A percentile compares a stretch with the other conserved stretches of the same genome.
Evolutionary conservation across 805 yeast genomes (phyloP).

Genomic region (Wickerhamomyces rabaulensis): DNA sequence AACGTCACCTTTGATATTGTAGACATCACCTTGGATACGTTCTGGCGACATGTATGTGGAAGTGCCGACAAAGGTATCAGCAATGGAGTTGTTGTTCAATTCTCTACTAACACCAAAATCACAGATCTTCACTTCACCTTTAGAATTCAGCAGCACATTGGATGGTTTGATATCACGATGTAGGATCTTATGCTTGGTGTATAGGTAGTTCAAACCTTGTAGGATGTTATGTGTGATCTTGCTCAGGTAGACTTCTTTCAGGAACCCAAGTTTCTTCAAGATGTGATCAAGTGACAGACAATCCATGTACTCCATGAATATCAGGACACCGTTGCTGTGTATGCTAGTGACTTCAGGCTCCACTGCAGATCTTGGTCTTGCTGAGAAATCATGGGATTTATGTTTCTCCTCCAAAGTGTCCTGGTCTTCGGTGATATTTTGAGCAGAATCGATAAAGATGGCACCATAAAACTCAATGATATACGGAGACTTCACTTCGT

Average conservation of each 20-base stretch:
- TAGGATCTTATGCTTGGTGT: conserved; percentile 79
- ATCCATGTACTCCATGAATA: conserved; percentile 95
- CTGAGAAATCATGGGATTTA: neutral
- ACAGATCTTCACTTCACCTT: conserved; percentile 85
- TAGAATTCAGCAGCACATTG: conserved; percentile 80
- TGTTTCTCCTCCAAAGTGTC: neutral
- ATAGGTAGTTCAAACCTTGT: conserved; percentile 76
- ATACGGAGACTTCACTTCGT: conserved; percentile 77
- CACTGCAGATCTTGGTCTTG: conserved; percentile 1
- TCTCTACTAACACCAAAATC: conserved; percentile 97
- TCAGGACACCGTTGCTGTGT: conserved; percentile 61
- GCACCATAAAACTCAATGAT: conserved; percentile 93
- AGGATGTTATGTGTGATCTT: conserved; percentile 73
- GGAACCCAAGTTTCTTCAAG: conserved; percentile 51
- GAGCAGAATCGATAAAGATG: conserved; percentile 46
- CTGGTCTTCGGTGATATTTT: conserved; percentile 2
- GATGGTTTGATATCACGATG: conserved; percentile 97
- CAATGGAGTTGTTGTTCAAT: conserved; percentile 78
- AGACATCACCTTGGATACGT: conserved; percentile 89
- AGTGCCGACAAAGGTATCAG: conserved; percentile 97
- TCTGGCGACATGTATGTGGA: conserved; percentile 98
- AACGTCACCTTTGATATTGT: conserved; percentile 92
- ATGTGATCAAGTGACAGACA: conserved; percentile 89
- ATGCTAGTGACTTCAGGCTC: conserved; percentile 18
- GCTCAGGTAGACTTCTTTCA: conserved; percentile 64